These are phyloP conservation scores for Parvularia atlantis DNA, from an alignment of 78 protist genomes.

Conservation along the genomic window DNA sequence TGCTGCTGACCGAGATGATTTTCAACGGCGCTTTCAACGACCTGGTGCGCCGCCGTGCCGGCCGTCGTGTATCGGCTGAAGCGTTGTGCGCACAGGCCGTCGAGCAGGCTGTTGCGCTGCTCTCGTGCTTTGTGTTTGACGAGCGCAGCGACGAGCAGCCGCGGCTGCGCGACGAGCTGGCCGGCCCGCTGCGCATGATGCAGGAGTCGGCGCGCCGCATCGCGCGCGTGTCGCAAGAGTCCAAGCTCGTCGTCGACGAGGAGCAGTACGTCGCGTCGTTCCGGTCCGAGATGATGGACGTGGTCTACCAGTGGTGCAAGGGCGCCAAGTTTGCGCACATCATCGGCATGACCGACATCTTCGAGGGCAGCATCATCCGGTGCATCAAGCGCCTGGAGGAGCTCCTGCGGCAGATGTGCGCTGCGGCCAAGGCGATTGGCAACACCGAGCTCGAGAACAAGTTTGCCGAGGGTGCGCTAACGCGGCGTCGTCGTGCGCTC, in stretches of 20 bases:
- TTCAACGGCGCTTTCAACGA: conserved; percentile 84
- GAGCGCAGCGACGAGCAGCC: conserved; percentile 9
- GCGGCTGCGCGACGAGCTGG: conserved; percentile 12
- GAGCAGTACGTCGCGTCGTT: conserved; percentile 52
- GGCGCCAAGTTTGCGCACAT: conserved; percentile 82
- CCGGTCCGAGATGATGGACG: conserved; percentile 61
- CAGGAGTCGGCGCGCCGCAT: conserved; percentile 61
- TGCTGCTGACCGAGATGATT: conserved; percentile 81
- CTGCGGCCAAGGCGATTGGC: conserved; percentile 86
- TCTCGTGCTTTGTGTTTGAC: conserved; percentile 63
- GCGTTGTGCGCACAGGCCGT: too few species aligned
- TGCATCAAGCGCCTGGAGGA: conserved; percentile 71
- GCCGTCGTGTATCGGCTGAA: too few species aligned
- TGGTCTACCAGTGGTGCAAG: conserved; percentile 46
- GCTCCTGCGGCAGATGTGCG: conserved; percentile 73
- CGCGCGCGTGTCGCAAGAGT: conserved; percentile 62
- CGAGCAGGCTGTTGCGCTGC: conserved; percentile 59
- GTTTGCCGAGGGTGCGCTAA: conserved; percentile 25
- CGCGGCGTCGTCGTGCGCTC: background rate
- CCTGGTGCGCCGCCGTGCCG: too few species aligned
- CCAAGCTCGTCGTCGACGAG: conserved; percentile 53
- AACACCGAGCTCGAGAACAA: conserved; percentile 67
- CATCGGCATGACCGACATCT: conserved; percentile 69
- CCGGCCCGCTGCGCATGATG: conserved; percentile 21
- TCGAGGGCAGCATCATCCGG: conserved; percentile 89